Conservation (phyloP, 352 stramenopile species). For the Phytophthora hybrid region DNA sequence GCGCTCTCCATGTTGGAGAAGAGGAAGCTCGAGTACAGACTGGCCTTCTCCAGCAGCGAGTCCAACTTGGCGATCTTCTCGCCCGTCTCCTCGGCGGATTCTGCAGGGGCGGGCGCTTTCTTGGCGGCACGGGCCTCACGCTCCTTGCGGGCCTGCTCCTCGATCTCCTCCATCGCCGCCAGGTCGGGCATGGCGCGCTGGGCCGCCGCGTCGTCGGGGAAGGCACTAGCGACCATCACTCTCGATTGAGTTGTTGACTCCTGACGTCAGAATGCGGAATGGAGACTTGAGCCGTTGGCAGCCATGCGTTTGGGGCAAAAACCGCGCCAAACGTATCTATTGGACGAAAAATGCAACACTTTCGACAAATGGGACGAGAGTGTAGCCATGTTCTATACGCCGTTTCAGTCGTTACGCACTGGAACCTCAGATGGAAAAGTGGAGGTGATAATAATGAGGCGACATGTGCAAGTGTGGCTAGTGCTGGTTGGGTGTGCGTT, state of each 20-base stretch:
- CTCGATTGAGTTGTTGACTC: not conserved
- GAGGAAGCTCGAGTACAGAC: conserved; percentile 88
- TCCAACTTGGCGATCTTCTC: conserved; percentile 86
- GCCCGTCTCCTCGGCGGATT: conserved; percentile 56
- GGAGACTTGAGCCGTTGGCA: conserved; percentile 5
- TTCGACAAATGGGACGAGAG: conserved; percentile 18
- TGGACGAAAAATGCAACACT: conserved; percentile 18
- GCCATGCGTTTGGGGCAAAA: conserved; percentile 20
- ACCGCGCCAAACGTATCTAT: conserved; percentile 17
- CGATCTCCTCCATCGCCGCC: conserved; percentile 77
- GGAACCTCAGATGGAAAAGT: not conserved
- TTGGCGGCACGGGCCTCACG: conserved; percentile 30
- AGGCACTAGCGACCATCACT: conserved; percentile 69
- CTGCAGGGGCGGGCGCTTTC: conserved; percentile 8
- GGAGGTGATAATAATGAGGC: not conserved
- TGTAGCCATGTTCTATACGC: conserved; percentile 22
- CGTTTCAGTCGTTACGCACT: conserved; percentile 16
- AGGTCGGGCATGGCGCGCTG: conserved; percentile 67
- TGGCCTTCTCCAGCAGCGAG: conserved; percentile 87
- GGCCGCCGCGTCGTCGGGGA: conserved; percentile 27
- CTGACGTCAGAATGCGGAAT: conserved; percentile 31
- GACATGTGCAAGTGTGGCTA: not conserved
- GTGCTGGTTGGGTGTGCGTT: conserved; percentile 8
- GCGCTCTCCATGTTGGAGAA: conserved; percentile 88
- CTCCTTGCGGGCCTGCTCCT: conserved; percentile 46